Conservation (phyloP, 2,329 filamentous ascomycete genomes). For the Macroventuria anomochaeta region DNA sequence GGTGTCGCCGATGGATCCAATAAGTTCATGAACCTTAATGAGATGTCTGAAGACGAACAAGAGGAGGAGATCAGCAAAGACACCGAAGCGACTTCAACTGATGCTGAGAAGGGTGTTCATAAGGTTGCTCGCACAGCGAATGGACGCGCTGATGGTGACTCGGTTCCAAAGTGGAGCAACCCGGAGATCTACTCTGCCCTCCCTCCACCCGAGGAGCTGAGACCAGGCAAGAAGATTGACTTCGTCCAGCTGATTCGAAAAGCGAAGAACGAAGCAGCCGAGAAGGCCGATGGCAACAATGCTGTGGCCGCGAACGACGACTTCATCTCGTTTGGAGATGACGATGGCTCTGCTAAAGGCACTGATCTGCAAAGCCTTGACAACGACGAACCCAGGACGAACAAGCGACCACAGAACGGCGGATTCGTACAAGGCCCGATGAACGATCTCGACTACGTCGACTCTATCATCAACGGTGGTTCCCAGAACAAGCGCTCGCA, state of each 20-base stretch:
- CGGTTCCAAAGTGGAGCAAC: conserved; percentile 85
- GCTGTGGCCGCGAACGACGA: conserved; percentile 65
- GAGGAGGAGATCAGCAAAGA: conserved; percentile 43
- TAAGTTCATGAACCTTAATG: conserved; percentile 50
- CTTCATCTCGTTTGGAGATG: conserved; percentile 85
- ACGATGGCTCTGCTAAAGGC: conserved; percentile 58
- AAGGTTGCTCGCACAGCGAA: conserved; percentile 34
- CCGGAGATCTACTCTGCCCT: conserved; percentile 91
- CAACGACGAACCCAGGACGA: conserved; percentile 17
- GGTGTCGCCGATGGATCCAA: conserved; percentile 52
- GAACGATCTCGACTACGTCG: conserved; percentile 26
- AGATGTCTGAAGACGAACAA: conserved; percentile 49
- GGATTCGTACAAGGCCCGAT: conserved; percentile 32
- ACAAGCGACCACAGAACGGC: conserved; percentile 12
- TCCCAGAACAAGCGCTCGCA: conserved; percentile 6
- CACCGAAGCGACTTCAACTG: conserved; percentile 24
- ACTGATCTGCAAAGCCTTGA: conserved; percentile 28
- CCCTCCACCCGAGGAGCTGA: conserved; percentile 75
- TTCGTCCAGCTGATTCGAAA: conserved; percentile 92
- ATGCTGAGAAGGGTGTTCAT: conserved; percentile 28
- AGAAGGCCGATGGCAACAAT: conserved; percentile 62
- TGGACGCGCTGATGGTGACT: conserved; percentile 39
- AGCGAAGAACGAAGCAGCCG: conserved; percentile 68
- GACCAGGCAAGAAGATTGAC: conserved; percentile 77
- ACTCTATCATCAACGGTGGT: conserved; percentile 5